Evolutionary conservation across 2,329 filamentous ascomycete species (phyloP), one percentile per base, ranked within the genome.

Genomic region (Pestalotiopsis sp.): DNA sequence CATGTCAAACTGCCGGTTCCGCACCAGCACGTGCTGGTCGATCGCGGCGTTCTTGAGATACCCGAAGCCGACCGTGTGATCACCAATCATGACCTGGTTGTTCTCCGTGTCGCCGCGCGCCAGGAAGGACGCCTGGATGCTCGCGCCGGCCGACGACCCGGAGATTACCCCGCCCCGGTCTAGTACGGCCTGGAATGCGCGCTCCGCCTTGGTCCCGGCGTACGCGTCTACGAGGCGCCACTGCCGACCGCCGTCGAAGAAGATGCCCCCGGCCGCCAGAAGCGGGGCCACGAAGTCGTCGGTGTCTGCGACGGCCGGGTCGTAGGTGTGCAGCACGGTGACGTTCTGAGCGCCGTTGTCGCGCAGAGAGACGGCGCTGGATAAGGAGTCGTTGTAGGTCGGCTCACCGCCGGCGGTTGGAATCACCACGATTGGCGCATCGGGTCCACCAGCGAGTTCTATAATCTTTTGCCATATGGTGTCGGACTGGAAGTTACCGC

Each of bases 201-300:
- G 65, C 72, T 79, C 77, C 5, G 76, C 70, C 59, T 71, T 71
- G 3, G 77, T 78, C 1, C 76, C 76, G 9, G 76, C 77, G 70
- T 79, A 79, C 39, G 76, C 76, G 58, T 79, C 76, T 0, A 78
- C 76, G 2, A 79, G 72, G 1, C 76, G 76, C 76, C 76, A 79
- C 66, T 79, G 76, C 0, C 77, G 71, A 1, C 77, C 77, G 4
- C 77, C 77, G 14, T 75, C 77, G 66, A 79, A 78, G 72, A 75
- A 78, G 14, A 79, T 72, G 3, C 70, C 77, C 14, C 67, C 66
- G 2, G 76, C 77, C 0, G 65, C 65, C 3, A 65, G 68, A 49
- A 79, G 65, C 27, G 76, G 77, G 20, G 70, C 71, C 2, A 75
- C 72, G 67, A 79, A 79, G 7, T 67, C 76, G n/a, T 78, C 76